Evolutionary conservation across 2,329 filamentous ascomycete genomes (phyloP).

Genomic region (Beauveria asiatica): DNA sequence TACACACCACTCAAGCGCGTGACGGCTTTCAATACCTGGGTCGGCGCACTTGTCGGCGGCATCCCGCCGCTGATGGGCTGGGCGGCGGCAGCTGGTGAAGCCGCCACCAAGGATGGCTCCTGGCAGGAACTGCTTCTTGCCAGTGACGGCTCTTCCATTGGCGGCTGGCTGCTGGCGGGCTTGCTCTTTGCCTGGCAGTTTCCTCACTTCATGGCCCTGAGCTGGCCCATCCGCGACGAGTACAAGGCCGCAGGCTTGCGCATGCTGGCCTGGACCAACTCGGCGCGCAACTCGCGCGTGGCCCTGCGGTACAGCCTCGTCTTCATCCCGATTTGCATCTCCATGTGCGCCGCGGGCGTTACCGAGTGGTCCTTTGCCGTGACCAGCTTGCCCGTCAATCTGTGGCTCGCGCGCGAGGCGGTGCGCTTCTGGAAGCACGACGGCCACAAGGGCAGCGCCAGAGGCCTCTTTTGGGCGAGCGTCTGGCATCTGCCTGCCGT

Average conservation of each 20-base stretch:
- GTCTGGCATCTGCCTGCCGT: conserved; percentile 92
- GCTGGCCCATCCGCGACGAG: conserved; percentile 80
- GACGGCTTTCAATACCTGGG: conserved; percentile 85
- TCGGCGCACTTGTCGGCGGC: conserved; percentile 83
- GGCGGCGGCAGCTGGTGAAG: conserved; percentile 87
- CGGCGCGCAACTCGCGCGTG: conserved; percentile 75
- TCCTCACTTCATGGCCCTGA: conserved; percentile 93
- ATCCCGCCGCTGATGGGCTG: conserved; percentile 97
- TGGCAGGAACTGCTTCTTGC: conserved; percentile 73
- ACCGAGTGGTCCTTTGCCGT: conserved; percentile 80
- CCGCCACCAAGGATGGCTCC: conserved; percentile 63
- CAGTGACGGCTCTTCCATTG: conserved; percentile 50
- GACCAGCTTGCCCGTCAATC: conserved; percentile 74
- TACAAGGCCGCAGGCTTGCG: conserved; percentile 64
- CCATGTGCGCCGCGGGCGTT: conserved; percentile 67
- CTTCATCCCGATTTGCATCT: conserved; percentile 80
- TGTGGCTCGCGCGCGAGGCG: conserved; percentile 76
- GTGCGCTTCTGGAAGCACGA: conserved; percentile 71
- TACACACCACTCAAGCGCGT: conserved; percentile 92
- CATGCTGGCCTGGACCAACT: conserved; percentile 82
- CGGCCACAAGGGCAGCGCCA: conserved; percentile 71
- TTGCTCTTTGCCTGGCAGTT: conserved; percentile 96
- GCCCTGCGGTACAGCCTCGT: conserved; percentile 77
- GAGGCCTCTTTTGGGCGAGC: conserved; percentile 90
- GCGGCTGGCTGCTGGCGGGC: conserved; percentile 81